These are phyloP conservation scores for Kazachstania sp. DNA, from an alignment of 1,139 yeast genomes.

Conservation along the genomic window DNA sequence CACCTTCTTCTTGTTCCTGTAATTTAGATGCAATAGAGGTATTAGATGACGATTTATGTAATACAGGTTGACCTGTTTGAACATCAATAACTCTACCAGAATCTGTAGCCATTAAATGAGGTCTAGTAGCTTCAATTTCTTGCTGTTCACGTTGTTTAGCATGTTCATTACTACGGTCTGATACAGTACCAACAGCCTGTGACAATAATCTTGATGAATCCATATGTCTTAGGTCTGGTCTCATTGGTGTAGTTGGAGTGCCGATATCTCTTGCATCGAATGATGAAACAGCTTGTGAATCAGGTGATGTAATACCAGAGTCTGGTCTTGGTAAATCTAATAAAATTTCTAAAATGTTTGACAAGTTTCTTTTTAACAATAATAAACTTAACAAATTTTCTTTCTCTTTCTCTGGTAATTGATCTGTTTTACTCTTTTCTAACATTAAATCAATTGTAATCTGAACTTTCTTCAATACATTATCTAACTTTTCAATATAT, in stretches of 20 bases:
- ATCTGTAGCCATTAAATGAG: slow-evolving; percentile 61
- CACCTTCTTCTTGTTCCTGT: slow-evolving; percentile 89
- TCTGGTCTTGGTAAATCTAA: slow-evolving; percentile 17
- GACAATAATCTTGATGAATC: slow-evolving; percentile 17
- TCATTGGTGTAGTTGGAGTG: background rate
- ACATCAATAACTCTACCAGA: slow-evolving; percentile 58
- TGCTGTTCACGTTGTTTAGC: slow-evolving; percentile 7
- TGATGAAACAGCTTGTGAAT: background rate
- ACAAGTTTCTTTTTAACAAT: slow-evolving; percentile 56
- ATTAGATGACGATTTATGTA: slow-evolving; percentile 48
- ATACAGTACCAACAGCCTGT: slow-evolving; percentile 9
- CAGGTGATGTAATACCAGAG: slow-evolving; percentile 6
- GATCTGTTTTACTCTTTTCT: slow-evolving; percentile 47
- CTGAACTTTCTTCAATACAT: slow-evolving; percentile 50
- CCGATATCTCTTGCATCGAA: slow-evolving; percentile 1
- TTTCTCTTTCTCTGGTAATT: slow-evolving; percentile 55
- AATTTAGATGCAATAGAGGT: slow-evolving; percentile 61
- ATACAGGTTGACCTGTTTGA: slow-evolving; percentile 62
- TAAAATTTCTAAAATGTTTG: slow-evolving; percentile 55
- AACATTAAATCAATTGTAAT: slow-evolving; percentile 53
- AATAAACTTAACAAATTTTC: slow-evolving; percentile 60
- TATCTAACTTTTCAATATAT: slow-evolving; percentile 44
- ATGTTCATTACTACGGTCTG: background rate
- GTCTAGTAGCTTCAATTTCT: slow-evolving; percentile 24
- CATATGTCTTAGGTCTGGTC: slow-evolving; percentile 18